These are phyloP conservation scores for Thalia dealbata DNA, from an alignment of 176 grass and related monocot species.

Conservation along the genomic window DNA sequence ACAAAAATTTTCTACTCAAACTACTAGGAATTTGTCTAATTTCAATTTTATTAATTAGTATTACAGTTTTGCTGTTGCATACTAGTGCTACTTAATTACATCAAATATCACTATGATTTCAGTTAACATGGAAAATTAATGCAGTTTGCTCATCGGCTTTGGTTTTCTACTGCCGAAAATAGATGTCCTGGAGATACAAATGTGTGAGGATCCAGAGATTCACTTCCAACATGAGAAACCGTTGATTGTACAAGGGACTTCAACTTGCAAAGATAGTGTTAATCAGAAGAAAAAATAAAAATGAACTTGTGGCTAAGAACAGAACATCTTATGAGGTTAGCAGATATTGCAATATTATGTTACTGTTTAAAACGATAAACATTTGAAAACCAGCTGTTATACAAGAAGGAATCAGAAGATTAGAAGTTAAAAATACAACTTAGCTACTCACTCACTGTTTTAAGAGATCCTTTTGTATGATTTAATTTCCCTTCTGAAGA, in stretches of 20 bases:
- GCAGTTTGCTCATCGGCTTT: neutral
- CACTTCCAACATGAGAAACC: neutral
- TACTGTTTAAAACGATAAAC: neutral
- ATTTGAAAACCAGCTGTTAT: neutral
- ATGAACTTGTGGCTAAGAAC: neutral
- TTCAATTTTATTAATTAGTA: neutral
- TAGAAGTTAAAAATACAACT: neutral
- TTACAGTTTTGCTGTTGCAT: neutral
- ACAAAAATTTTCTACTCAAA: neutral
- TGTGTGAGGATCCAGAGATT: neutral
- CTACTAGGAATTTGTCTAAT: neutral
- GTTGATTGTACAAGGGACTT: neutral
- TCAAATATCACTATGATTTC: neutral
- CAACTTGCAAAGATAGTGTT: neutral
- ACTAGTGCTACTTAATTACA: neutral
- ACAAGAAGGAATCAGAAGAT: neutral
- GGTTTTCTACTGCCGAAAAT: neutral
- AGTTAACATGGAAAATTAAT: neutral
- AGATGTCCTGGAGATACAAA: neutral
- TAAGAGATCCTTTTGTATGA: conserved; percentile 60
- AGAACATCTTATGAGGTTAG: neutral
- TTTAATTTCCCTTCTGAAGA: conserved; percentile 59
- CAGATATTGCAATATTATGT: neutral
- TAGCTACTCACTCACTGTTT: conserved; percentile 56
- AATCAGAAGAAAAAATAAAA: neutral